Base-by-base conservation (phyloP, 2,329 filamentous ascomycete genomes). In the Aspergillus ochraceus region DNA sequence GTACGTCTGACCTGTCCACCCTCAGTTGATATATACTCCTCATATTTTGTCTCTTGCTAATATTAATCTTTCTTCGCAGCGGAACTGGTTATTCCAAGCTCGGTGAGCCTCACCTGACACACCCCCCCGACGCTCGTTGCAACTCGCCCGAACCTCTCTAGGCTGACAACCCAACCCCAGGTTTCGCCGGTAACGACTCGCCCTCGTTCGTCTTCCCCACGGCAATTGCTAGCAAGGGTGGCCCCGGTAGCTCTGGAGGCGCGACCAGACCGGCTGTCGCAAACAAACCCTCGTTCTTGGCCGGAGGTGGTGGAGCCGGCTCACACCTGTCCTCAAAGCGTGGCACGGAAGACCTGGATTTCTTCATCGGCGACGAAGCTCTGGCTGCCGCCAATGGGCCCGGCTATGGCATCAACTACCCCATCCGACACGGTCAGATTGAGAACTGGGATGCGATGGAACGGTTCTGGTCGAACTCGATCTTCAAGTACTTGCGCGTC, bases 381-480 rank as follows among this genome's bases (percentile, higher is more conserved):
- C 84, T 98, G 67, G 83, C 90, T 62, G 94, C 94, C 50, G 84
- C 91, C 51, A 86, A 83, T 66, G 95, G 95, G 59, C 92, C 95
- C 69, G 92, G 95, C 66, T 99, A 99, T 79, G 94, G 92, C 59
- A 84, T 99, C 76, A 92, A 98, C 80, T 99, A 98, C 78, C 95
- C 95, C 59, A 98, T 99, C 71, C 88, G 95, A 66, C 95, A 99
- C 74, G 95, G 95, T 52, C 95, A 99, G 82, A 91, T 99, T 77
- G 95, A 99, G 81, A 98, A 99, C 76, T 99, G 95, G 95, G 95
- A 99, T 79, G 91, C 97, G 72, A 99, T 99, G 95, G 95, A 99
- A 79, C 89, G 95, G 64, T 99, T 98, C 82, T 99, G 95, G 95
- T 98, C 96, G 68, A 98, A 98, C 82, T 99, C 95, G 64, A 99